Base-by-base conservation (phyloP, 495 filamentous ascomycete genomes). In the Penicillium paxilli region DNA sequence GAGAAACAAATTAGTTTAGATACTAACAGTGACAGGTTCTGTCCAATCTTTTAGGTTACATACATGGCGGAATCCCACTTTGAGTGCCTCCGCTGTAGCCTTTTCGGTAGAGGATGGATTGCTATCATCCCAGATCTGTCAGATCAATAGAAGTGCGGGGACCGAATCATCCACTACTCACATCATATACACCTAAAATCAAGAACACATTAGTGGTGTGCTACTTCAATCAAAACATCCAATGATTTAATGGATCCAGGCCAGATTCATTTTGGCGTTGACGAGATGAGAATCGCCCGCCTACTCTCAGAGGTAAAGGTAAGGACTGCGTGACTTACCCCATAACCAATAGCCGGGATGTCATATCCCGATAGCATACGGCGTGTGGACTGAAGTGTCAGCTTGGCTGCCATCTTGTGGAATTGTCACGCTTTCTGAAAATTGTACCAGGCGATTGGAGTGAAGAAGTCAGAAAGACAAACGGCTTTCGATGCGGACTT, bases 291-390 rank as follows among this genome's bases (percentile, higher is more conserved):
- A 32, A 32, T 14, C 8, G 26, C 30, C 30, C 4, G 30, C 30
- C 30, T 10, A 28, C 4, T 28, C 10, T 28, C 25, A 28, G n/a
- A 32, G 30, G 30, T 32, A 4, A 14, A 9, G n/a, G 11, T 10
- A 32, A 14, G 10, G 28, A n/a, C n/a, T n/a, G n/a, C n/a, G 30
- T 10, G n/a, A 60, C 85, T 69, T 77, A 88, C 87, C 28, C 87
- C 88, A 64, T 83, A 92, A 30, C 90, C 90, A n/a, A 93, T 59
- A 16, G 80, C 64, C 0, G 90, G 90, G 35, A 95, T 91, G 45
- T 91, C 83, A 69, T 88, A 84, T 44, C 90, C 90, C 41, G 89
- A 92, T 53, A 83, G 85, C 67, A 93, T 73, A 16, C 51, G 60
- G 44, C 70, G 64, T n/a, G 63, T 72, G 2, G 70, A 68, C 19